A percentile compares a stretch with the other conserved stretches of the same genome.
These are phyloP conservation scores for Sporothrix brunneoviolacea DNA, from an alignment of 2,329 filamentous ascomycete genomes.

Conservation along the genomic window DNA sequence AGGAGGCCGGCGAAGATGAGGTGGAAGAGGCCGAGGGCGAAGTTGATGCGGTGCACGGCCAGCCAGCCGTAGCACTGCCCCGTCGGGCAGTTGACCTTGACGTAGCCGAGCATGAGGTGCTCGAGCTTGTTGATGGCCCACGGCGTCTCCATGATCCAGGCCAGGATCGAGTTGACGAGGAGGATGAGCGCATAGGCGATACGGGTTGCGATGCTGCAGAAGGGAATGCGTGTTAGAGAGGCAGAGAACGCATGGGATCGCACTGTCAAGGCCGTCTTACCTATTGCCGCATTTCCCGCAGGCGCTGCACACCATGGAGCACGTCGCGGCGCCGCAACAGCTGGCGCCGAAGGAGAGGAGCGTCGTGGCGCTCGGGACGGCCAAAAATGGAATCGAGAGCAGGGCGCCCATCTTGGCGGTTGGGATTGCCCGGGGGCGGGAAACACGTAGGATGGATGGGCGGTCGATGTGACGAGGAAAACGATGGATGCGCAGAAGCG, in stretches of 20 bases:
- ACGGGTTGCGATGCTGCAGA: conserved; percentile 77
- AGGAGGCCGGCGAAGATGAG: conserved; percentile 77
- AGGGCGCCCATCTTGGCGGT: conserved; percentile 72
- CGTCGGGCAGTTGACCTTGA: conserved; percentile 87
- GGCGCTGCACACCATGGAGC: conserved; percentile 88
- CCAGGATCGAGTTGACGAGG: conserved; percentile 90
- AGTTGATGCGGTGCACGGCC: conserved; percentile 95
- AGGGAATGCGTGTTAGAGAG: conserved; percentile 17
- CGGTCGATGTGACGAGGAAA: no score
- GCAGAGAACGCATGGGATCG: neutral
- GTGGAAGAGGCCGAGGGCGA: conserved; percentile 91
- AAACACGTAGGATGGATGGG: no score
- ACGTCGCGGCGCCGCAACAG: conserved; percentile 94
- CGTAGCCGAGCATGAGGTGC: conserved; percentile 86
- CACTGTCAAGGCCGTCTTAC: conserved; percentile 36
- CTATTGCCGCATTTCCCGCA: conserved; percentile 97
- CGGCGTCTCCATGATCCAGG: conserved; percentile 98
- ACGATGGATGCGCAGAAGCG: no score
- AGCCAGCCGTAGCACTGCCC: conserved; percentile 93
- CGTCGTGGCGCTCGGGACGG: conserved; percentile 76
- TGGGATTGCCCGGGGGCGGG: neutral
- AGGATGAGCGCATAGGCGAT: conserved; percentile 94
- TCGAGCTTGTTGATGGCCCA: conserved; percentile 97
- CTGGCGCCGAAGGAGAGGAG: conserved; percentile 52
- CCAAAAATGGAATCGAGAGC: conserved; percentile 82